Evolutionary conservation across 2,329 filamentous ascomycete species (phyloP), one percentile per base, ranked within the genome.

Genomic region (Xylaria multiplex): DNA sequence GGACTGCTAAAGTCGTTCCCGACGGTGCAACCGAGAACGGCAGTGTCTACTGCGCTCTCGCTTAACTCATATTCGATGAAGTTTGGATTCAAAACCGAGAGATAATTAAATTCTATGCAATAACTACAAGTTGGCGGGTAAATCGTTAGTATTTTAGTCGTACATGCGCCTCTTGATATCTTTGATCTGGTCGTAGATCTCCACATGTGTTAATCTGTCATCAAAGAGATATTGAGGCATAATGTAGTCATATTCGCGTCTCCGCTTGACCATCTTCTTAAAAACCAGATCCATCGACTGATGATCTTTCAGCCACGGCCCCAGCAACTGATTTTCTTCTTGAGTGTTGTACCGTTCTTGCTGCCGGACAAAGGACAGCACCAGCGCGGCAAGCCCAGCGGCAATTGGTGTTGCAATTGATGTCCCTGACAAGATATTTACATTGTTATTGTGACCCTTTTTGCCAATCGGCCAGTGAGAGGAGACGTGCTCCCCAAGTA

Each of bases 111-210:
- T 19, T 19, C 19, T 19, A 19, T 19, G 19, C 19, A 19, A 19
- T 19, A 19, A 19, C 19, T 19, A 19, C 19, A 19, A 19, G 19
- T 19, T 19, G 1, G 19, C 19, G 19, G 19, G 19, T 19, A 19
- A 19, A 19, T 19, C 19, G 19, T 19, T 60, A 61, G 6, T 35
- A 35, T 35, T 53, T 27, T 19, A 19, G 19, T 19, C 19, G 24
- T 61, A 61, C 58, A 61, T 61, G 58, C 32, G 22, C 16, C 14
- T 61, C 14, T 22, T 61, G 58, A 61, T 53, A 53, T 61, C 58
- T 3, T 46, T 61, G 48, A 61, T 61, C 35, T 37, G 32, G 14
- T 37, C 32, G 24, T 61, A 61, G 16, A 53, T 35, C 52, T 35
- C n/a, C 16, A 45, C 46, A 35, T 35, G 43, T 43, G 58, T 32